Percentiles rank a stretch among this genome's conserved stretches.
These are phyloP conservation scores for Blastocystis sp. DNA, from an alignment of 352 stramenopile genomes.

Conservation along the genomic window DNA sequence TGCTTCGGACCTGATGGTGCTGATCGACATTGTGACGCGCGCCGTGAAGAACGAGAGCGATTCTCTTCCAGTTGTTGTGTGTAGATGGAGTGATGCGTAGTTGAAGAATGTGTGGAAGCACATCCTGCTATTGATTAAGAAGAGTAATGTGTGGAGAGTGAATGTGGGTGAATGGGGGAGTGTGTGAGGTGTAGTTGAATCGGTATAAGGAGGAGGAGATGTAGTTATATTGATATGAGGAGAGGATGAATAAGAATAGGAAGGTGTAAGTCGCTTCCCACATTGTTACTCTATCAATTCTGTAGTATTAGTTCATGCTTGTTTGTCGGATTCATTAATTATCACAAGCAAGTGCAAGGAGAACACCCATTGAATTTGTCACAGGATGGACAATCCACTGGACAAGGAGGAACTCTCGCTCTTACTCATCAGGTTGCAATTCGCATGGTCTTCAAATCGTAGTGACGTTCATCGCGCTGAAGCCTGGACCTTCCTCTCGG, in stretches of 20 bases:
- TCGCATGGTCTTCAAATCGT: neutral
- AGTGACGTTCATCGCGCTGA: neutral
- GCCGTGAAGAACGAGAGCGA: constrained; percentile 19
- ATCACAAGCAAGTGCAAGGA: too few species aligned
- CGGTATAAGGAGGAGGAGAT: constrained; percentile 21
- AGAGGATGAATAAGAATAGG: too few species aligned
- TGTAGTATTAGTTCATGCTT: too few species aligned
- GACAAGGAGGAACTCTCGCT: neutral
- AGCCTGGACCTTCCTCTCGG: neutral
- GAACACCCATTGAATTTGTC: too few species aligned
- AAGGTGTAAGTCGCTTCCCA: too few species aligned
- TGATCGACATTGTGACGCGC: constrained; percentile 36
- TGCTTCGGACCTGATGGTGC: constrained; percentile 46
- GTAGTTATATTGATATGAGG: too few species aligned
- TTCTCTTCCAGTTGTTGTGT: neutral
- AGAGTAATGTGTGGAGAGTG: neutral
- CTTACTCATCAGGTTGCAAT: neutral
- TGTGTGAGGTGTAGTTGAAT: constrained; percentile 29
- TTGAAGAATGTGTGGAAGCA: neutral
- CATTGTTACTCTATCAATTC: too few species aligned
- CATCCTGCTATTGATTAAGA: neutral
- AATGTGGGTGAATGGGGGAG: neutral
- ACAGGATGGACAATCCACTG: too few species aligned
- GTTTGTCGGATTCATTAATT: too few species aligned
- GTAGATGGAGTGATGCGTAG: neutral